These are phyloP conservation scores for Lathyrus aphaca DNA, from an alignment of 306 rosid species.

Conservation along the genomic window DNA sequence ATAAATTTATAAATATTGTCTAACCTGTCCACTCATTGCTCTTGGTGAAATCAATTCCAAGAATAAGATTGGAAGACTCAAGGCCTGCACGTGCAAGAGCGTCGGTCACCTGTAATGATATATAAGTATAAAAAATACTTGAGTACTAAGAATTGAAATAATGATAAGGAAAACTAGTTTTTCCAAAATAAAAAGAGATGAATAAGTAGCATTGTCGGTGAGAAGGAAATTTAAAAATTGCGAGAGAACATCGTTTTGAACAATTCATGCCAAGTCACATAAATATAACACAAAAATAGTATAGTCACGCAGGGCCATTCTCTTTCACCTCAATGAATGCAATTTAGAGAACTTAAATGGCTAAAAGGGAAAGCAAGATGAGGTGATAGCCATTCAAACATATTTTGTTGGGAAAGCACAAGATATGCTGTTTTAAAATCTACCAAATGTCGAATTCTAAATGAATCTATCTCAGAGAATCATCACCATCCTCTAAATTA, in stretches of 20 bases:
- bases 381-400: background rate
- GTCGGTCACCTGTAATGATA: conserved; percentile 71
- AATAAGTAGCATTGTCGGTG: conserved; percentile 29
- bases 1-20: conserved; percentile 3
- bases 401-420: no score
- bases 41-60: conserved; percentile 93
- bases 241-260: conserved; percentile 23
- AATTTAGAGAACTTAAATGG: conserved; percentile 6
- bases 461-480: no score
- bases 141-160: conserved; percentile 13
- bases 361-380: conserved; percentile 12
- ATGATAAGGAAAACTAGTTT: background rate
- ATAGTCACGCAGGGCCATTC: background rate
- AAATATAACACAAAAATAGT: conserved; percentile 14
- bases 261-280: conserved; percentile 13
- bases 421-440: no score
- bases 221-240: conserved; percentile 18
- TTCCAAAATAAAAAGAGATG: conserved; percentile 25
- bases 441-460: no score
- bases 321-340: conserved; percentile 27
- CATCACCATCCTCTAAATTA: background rate
- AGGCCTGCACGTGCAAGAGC: conserved; percentile 96
- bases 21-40: conserved; percentile 99
- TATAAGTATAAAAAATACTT: conserved; percentile 20
- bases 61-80: conserved; percentile 94